A percentile compares a stretch with the other conserved stretches of the same genome.
phyloP scores from a whole-genome alignment of 371 early-diverging fungal species.

The Aphelidium insulamus region DNA sequence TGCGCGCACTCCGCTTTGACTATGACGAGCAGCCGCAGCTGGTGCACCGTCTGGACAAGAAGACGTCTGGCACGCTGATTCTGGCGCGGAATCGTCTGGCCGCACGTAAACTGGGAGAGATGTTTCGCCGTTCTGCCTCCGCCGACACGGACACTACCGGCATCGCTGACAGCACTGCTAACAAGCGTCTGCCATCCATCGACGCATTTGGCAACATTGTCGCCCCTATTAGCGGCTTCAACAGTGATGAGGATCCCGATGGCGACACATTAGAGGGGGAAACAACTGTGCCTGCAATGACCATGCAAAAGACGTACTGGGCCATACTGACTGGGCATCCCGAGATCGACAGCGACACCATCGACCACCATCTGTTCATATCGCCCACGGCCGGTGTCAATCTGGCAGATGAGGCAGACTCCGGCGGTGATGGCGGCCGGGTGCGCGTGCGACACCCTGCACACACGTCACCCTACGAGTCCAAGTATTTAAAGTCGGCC shows the following conservation, averaged over 20 bases:
- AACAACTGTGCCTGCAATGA: constrained; percentile 1
- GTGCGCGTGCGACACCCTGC: neutral
- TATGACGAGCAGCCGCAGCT: constrained; percentile 11
- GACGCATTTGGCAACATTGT: no score
- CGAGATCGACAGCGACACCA: neutral
- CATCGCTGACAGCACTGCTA: no score
- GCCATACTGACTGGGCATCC: constrained; percentile 9
- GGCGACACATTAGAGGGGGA: constrained; percentile 1
- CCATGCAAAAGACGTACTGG: constrained; percentile 6
- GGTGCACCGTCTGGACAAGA: constrained; percentile 30
- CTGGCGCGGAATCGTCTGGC: constrained; percentile 19
- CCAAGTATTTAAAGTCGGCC: constrained; percentile 1
- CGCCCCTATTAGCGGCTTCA: no score
- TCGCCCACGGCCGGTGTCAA: constrained; percentile 3
- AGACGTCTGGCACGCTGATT: constrained; percentile 23
- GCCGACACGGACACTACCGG: no score
- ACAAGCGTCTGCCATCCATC: no score
- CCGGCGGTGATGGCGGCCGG: neutral
- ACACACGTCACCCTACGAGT: neutral
- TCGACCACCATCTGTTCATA: constrained; percentile 3
- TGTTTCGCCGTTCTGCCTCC: no score
- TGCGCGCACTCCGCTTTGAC: no score
- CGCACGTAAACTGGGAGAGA: constrained; percentile 10
- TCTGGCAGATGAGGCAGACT: no score
- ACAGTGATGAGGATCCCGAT: no score